Evolutionary conservation across 805 yeast genomes (phyloP).

Genomic region (Candida ortonii): DNA sequence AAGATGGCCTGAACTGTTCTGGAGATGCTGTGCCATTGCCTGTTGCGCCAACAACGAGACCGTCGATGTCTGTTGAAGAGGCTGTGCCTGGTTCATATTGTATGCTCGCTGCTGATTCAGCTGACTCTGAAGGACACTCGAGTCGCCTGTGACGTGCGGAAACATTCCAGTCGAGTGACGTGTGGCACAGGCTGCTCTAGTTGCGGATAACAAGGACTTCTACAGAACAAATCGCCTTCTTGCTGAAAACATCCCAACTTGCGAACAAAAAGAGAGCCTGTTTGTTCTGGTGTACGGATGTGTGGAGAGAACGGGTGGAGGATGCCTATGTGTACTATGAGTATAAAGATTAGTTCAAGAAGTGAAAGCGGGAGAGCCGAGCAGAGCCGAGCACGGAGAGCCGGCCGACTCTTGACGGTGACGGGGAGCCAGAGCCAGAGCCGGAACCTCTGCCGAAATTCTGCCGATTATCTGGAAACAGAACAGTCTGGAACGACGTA

Average conservation of each 20-base stretch:
- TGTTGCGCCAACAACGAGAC: slow-evolving; percentile 27
- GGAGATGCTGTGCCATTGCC: slow-evolving; percentile 12
- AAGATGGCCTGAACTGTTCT: slow-evolving; percentile 16
- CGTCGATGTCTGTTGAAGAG: slow-evolving; percentile 13
- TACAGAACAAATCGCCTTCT: too few relatives aligned
- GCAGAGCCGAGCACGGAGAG: too few relatives aligned
- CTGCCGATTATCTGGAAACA: slow-evolving; percentile 9
- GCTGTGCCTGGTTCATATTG: slow-evolving; percentile 12
- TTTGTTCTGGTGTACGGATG: slow-evolving; percentile 6
- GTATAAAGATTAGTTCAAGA: too few relatives aligned
- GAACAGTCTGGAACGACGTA: slow-evolving; percentile 28
- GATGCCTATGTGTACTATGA: background rate
- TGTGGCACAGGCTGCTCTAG: too few relatives aligned
- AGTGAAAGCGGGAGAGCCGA: too few relatives aligned
- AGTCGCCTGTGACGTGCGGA: slow-evolving; percentile 15
- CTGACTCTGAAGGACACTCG: slow-evolving; percentile 14
- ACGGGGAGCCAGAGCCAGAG: too few relatives aligned
- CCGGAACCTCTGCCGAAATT: too few relatives aligned
- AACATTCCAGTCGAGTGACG: too few relatives aligned
- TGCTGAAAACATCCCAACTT: too few relatives aligned
- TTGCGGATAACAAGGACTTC: too few relatives aligned
- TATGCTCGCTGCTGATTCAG: slow-evolving; percentile 17
- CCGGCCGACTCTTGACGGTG: too few relatives aligned
- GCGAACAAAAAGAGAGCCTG: too few relatives aligned
- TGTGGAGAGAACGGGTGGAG: background rate